phyloP scores from a whole-genome alignment of 2,329 filamentous ascomycete species.

The Cladobotryum mycophilum region DNA sequence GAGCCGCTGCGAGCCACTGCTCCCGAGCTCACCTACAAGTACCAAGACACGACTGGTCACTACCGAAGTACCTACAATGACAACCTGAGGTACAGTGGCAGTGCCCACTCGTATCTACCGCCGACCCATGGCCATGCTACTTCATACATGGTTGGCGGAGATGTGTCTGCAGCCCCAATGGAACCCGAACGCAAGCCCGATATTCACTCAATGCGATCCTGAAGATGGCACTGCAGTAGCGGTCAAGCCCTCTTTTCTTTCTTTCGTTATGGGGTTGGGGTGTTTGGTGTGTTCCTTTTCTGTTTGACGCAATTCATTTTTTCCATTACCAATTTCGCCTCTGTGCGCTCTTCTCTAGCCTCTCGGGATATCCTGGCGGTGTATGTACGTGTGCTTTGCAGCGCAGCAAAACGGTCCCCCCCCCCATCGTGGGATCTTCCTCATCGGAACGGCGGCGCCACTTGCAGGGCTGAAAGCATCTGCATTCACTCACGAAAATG shows the following conservation, averaged over 20 bases:
- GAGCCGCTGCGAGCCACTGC: constrained; percentile 14
- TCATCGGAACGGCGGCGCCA: background rate
- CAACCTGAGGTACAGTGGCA: background rate
- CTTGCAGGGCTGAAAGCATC: background rate
- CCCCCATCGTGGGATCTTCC: background rate
- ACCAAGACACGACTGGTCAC: constrained; percentile 22
- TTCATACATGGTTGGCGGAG: constrained; percentile 3
- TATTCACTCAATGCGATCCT: background rate
- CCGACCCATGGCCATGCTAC: background rate
- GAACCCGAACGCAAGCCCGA: constrained; percentile 3
- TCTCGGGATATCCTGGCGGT: too few species aligned
- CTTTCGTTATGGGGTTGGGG: too few species aligned
- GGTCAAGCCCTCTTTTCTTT: background rate
- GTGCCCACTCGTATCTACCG: constrained; percentile 3
- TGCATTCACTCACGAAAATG: background rate
- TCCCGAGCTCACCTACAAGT: constrained; percentile 25
- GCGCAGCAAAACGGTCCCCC: background rate
- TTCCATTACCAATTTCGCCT: background rate
- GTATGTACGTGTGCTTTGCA: background rate
- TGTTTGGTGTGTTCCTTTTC: background rate
- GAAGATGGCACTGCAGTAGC: background rate
- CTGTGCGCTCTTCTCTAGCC: background rate
- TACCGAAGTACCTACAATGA: constrained; percentile 5
- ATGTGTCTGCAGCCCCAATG: background rate
- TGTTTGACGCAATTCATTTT: background rate